Base-by-base conservation (phyloP, 176 grass and related monocot genomes). In the Zoysia pacifica region DNA sequence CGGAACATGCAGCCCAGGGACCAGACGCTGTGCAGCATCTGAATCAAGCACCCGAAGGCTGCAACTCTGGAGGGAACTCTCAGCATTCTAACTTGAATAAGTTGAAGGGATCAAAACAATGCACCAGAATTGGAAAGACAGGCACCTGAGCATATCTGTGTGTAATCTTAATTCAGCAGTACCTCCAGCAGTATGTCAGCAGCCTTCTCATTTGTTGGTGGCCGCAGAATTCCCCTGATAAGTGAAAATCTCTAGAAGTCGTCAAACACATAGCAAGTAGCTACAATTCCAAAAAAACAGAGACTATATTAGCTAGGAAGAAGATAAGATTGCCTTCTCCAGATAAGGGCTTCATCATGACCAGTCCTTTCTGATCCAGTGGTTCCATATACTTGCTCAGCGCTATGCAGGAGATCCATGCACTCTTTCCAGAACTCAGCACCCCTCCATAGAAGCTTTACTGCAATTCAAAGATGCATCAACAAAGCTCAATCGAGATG, bases 11-110 rank as follows among this genome's bases (percentile, higher is more conserved):
- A 97, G 75, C 67, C 86, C 92, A 87, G 95, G 92, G 74, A 97
- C 43, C 1, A 94, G 87, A 73, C 11, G 13, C 39, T 89, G 83
- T 20, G 83, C 90, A 11, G 92, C 83, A 70, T 79, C 83, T 2
- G 79, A 77, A 81, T 97, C 85, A 65, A 97, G 80, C 64, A 87
- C 81, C 89, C 93, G 46, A 74, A 97, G 74, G 74, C 62, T 71
- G 81, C 95, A 94, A 87, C 77, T 90, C 80, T 88, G 65, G 62
- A 94, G 83, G 86, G 84, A 94, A 93, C 86, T 94, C 77, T 79
- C 77, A 83, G 88, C 85, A 93, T 92, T 97, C 95, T 97, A 91
- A 91, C 90, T 94, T 87, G 73, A 79, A 92, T 84, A 90, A 64
- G 85, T 51, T 82, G 75, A 77, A 89, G 52, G 49, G 47, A 81